Evolutionary conservation across 345 rosid genomes (phyloP).

Genomic region (Populus simonii): DNA sequence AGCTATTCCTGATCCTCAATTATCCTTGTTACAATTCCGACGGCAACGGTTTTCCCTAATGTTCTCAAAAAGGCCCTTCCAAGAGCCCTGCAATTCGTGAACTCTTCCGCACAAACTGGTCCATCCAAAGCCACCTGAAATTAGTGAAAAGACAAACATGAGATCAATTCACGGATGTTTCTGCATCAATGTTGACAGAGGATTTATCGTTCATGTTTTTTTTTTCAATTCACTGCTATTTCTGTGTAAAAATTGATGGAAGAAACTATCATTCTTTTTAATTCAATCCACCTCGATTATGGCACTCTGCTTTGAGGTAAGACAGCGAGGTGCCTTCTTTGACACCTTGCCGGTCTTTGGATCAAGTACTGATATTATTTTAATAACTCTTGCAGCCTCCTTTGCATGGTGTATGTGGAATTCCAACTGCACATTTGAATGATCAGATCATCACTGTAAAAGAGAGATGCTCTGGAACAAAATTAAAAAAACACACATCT

Average conservation of each 20-base stretch:
- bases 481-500: not conserved
- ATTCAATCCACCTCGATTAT: constrained; percentile 62
- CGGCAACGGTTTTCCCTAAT: constrained; percentile 72
- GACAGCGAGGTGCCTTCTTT: constrained; percentile 79
- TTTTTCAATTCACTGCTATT: not conserved
- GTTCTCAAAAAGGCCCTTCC: constrained; percentile 85
- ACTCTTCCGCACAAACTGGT: constrained; percentile 69
- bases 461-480: not conserved
- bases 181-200: too few species aligned
- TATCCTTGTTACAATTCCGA: constrained; percentile 63
- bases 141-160: not conserved
- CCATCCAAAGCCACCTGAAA: constrained; percentile 59
- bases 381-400: constrained; percentile 73
- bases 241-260: not conserved
- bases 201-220: too few species aligned
- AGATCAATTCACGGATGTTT: constrained; percentile 1
- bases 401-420: constrained; percentile 83
- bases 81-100: constrained; percentile 65
- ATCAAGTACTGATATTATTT: constrained; percentile 63
- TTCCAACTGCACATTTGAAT: constrained; percentile 59
- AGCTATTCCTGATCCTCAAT: constrained; percentile 39
- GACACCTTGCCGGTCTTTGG: constrained; percentile 79
- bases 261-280: not conserved
- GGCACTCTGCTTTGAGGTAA: constrained; percentile 74
- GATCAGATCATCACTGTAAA: constrained; percentile 8